A percentile compares a stretch with the other conserved stretches of the same genome.
Conservation (phyloP, 169 alveolate species). For the Neospora caninum region DNA sequence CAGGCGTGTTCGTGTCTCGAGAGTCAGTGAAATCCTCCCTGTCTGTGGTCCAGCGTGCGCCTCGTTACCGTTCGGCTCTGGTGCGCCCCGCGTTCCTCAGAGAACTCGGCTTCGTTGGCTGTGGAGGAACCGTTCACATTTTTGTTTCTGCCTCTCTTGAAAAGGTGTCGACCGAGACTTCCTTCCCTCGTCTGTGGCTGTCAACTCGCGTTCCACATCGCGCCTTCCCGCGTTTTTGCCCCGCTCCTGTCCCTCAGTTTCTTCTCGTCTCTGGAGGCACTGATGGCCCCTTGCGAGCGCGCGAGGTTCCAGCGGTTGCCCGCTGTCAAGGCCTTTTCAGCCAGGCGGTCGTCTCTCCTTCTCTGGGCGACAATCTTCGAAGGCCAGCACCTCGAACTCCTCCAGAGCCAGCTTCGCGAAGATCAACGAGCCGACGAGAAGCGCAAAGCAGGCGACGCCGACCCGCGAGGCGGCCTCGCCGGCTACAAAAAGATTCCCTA, state of each 20-base stretch:
- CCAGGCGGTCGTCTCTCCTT: neutral
- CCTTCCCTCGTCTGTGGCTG: no score
- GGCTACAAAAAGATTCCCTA: neutral
- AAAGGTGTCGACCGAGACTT: no score
- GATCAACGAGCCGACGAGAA: neutral
- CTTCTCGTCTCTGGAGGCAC: neutral
- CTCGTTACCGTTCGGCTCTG: no score
- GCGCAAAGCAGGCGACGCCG: neutral
- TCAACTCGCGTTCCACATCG: neutral
- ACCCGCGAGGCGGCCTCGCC: neutral
- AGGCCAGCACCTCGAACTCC: constrained; percentile 24
- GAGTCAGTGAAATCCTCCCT: no score
- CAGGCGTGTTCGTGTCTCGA: no score
- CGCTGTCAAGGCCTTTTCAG: neutral
- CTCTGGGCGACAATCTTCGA: neutral
- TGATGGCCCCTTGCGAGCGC: constrained; percentile 9
- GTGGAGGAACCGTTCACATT: no score
- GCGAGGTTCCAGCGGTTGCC: neutral
- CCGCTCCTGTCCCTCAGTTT: neutral
- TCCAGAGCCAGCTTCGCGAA: neutral
- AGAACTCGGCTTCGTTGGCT: no score
- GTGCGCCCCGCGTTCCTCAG: no score
- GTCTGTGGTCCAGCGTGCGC: no score
- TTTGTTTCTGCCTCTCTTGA: no score
- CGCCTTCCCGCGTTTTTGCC: neutral